A percentile compares a stretch with the other conserved stretches of the same genome.
These are phyloP conservation scores for Kwoniella newhampshirensis DNA, from an alignment of 768 basidiomycete species.

Conservation along the genomic window DNA sequence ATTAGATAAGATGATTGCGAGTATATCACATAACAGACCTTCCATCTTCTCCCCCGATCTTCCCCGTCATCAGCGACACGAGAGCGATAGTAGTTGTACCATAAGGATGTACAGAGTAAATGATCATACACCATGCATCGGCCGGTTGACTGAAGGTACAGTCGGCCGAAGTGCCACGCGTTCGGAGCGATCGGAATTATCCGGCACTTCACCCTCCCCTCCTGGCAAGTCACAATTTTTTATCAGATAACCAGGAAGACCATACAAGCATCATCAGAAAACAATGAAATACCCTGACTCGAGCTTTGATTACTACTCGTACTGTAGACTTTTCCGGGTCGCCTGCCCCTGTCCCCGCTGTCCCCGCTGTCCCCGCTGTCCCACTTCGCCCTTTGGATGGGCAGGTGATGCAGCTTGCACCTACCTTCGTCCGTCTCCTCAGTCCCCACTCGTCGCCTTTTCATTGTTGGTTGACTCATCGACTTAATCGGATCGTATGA, in stretches of 20 bases:
- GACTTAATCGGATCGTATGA: no score
- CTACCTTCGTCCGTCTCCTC: no score
- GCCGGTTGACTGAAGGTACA: background rate
- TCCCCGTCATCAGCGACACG: background rate
- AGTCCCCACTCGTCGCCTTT: no score
- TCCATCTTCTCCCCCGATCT: no score
- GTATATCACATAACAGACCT: background rate
- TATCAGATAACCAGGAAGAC: constrained; percentile 13
- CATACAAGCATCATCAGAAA: background rate
- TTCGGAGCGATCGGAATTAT: no score
- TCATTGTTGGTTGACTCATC: no score
- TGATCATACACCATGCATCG: background rate
- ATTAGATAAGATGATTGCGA: constrained; percentile 22
- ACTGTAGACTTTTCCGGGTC: no score
- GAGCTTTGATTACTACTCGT: background rate
- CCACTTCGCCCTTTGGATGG: no score
- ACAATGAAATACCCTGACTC: background rate
- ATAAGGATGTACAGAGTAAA: constrained; percentile 2
- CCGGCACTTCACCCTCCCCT: no score
- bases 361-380: no score
- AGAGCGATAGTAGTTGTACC: constrained; percentile 3
- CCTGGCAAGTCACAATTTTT: constrained; percentile 4
- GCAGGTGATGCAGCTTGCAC: no score
- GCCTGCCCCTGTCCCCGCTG: no score
- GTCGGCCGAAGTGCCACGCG: constrained; percentile 12